Evolutionary conservation across 305 asterid genomes (phyloP), one percentile per base, ranked within the genome.

Genomic region (Fraxinus greggii): DNA sequence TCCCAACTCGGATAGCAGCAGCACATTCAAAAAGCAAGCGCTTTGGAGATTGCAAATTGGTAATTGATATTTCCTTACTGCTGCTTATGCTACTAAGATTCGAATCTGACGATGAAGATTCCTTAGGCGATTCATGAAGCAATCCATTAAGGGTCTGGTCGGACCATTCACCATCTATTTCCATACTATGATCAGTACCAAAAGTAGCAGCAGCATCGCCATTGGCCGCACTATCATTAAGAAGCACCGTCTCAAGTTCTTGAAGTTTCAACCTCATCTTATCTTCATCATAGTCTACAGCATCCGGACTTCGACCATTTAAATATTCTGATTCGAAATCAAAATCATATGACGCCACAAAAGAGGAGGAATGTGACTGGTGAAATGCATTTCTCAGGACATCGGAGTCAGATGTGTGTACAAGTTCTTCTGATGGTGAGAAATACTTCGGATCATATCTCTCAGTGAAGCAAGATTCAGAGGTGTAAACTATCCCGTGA

Each of bases 221-320:
- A 12, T 76, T 79, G 77, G 33, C 69, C 73, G 79, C 70, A 56
- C 84, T 81, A 76, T 92, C 97, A 56, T 91, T 94, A 54, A 89
- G 91, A 81, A 95, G 99, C 10, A 84, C 98, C 81, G 88, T 82
- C 87, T 95, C 99, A 23, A 94, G 89, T 91, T 95, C 99, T 87
- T 88, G 93, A 40, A 95, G 86, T 92, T 94, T 95, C 35, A 89
- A 76, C 45, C 88, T 89, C 87, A 95, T 84, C 86, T 78, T 84
- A 40, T 88, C 93, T 81, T 88, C 91, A 80, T 92, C 90, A 13
- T 76, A 92, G 83, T 87, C 84, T 24, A 84, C 36, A 54, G 82
- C 83, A 51, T 84, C 93, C 13, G 88, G 93, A 81, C 91, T 90
- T 65, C 59, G 88, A 61, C 38, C 67, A 75, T 82, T 85, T 72